Percentiles rank a stretch among this genome's conserved stretches.
Conservation (phyloP, 768 basidiomycete species). For the Suillus paluster region DNA sequence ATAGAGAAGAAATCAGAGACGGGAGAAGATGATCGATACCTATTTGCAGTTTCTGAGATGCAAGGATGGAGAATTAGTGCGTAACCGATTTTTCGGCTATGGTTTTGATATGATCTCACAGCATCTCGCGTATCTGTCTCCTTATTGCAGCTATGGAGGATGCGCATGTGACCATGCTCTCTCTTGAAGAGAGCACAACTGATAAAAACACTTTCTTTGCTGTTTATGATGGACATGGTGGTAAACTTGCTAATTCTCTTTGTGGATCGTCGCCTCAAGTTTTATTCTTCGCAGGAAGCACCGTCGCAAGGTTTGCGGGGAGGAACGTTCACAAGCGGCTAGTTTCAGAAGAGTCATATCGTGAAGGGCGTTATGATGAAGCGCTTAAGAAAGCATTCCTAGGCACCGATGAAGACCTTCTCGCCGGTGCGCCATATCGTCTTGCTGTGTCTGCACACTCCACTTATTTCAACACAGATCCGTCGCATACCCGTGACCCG, state of each 20-base stretch:
- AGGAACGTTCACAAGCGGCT: conserved; percentile 82
- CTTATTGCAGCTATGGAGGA: conserved; percentile 90
- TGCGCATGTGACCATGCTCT: conserved; percentile 78
- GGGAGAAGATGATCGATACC: conserved; percentile 70
- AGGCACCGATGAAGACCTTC: conserved; percentile 92
- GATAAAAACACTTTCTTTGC: conserved; percentile 84
- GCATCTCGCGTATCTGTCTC: conserved; percentile 20
- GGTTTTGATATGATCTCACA: conserved; percentile 7
- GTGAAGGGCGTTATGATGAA: conserved; percentile 66
- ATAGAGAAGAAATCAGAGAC: conserved; percentile 81
- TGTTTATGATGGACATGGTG: conserved; percentile 98
- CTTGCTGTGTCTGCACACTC: background rate
- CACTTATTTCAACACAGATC: conserved; percentile 54
- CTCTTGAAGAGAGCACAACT: conserved; percentile 57
- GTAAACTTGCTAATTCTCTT: conserved; percentile 41
- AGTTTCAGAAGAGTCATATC: conserved; percentile 71
- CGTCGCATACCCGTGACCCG: conserved; percentile 85
- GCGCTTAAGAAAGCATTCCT: conserved; percentile 91
- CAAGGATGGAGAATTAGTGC: conserved; percentile 98
- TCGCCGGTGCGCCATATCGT: conserved; percentile 62
- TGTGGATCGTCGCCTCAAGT: conserved; percentile 15
- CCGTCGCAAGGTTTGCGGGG: conserved; percentile 88
- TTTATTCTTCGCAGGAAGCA: conserved; percentile 55
- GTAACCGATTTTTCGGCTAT: conserved; percentile 39
- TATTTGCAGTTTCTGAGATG: conserved; percentile 92